Conservation (phyloP, 805 yeast species). For the Nakazawaea anatomiae region DNA sequence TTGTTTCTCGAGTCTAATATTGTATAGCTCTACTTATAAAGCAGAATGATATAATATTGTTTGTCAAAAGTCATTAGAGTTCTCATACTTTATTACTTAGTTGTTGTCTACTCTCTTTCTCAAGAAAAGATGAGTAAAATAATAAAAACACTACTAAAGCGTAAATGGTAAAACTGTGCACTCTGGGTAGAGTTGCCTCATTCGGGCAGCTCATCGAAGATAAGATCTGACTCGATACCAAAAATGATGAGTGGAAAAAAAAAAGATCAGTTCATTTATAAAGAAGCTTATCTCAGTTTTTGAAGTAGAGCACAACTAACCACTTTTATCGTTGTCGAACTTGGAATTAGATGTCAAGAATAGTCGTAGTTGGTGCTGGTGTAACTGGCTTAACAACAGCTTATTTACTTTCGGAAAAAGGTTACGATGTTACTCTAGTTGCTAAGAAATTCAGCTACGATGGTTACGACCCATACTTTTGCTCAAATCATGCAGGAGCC, state of each 20-base stretch:
- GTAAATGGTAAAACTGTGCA: too few relatives aligned
- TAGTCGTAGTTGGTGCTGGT: conserved; percentile 37
- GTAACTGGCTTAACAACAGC: conserved; percentile 55
- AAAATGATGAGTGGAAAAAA: neutral
- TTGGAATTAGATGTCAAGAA: conserved; percentile 11
- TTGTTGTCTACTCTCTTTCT: too few relatives aligned
- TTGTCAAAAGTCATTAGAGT: too few relatives aligned
- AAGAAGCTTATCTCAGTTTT: neutral
- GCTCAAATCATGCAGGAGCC: conserved; percentile 71
- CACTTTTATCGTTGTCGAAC: neutral
- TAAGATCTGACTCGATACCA: neutral
- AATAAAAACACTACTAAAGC: too few relatives aligned
- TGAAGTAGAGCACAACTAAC: neutral
- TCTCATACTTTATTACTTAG: too few relatives aligned
- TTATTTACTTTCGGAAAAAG: conserved; percentile 30
- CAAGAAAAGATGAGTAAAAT: too few relatives aligned
- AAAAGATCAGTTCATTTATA: neutral
- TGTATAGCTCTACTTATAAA: too few relatives aligned
- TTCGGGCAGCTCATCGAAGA: neutral
- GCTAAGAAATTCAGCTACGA: conserved; percentile 34
- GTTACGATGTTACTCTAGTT: conserved; percentile 36
- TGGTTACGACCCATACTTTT: conserved; percentile 25
- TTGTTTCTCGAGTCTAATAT: too few relatives aligned
- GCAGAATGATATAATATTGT: too few relatives aligned
- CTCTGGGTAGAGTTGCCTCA: neutral